Evolutionary conservation across 2,329 filamentous ascomycete genomes (phyloP).

Genomic region (Nemania bipapillata): DNA sequence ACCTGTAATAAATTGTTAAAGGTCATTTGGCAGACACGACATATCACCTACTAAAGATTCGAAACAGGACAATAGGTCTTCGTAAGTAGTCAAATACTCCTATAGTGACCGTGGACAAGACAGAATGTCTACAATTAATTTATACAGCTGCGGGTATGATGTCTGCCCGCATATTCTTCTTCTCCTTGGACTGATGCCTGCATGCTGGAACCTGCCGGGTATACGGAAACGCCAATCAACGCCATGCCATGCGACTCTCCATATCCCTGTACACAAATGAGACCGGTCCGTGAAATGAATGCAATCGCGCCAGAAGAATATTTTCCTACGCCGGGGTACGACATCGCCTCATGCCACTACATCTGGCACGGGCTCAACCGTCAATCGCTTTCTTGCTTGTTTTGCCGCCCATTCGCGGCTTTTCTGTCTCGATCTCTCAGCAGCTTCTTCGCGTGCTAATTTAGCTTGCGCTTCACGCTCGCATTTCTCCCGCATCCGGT

Average conservation of each 20-base stretch:
- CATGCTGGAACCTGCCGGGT: constrained; percentile 26
- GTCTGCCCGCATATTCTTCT: not conserved
- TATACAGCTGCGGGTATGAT: constrained; percentile 17
- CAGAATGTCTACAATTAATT: constrained; percentile 2
- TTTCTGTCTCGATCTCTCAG: constrained; percentile 68
- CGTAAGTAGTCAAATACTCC: constrained; percentile 11
- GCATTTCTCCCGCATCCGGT: constrained; percentile 64
- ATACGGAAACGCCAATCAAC: constrained; percentile 30
- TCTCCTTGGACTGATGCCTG: constrained; percentile 8
- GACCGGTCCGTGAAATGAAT: constrained; percentile 38
- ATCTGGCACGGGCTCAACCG: constrained; percentile 44
- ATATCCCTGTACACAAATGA: constrained; percentile 14
- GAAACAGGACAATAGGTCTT: not conserved
- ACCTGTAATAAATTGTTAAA: no score
- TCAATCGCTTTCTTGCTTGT: constrained; percentile 58
- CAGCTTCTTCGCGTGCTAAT: constrained; percentile 67
- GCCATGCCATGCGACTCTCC: constrained; percentile 22
- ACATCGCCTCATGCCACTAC: constrained; percentile 30
- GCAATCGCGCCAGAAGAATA: constrained; percentile 28
- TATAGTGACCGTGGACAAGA: constrained; percentile 7
- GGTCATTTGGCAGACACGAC: not conserved
- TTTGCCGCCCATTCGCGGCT: constrained; percentile 72
- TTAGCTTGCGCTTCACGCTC: constrained; percentile 66
- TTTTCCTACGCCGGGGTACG: not conserved
- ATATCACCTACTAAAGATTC: not conserved